Evolutionary conservation across 768 basidiomycete species (phyloP).

Genomic region (Lactarius indigo): DNA sequence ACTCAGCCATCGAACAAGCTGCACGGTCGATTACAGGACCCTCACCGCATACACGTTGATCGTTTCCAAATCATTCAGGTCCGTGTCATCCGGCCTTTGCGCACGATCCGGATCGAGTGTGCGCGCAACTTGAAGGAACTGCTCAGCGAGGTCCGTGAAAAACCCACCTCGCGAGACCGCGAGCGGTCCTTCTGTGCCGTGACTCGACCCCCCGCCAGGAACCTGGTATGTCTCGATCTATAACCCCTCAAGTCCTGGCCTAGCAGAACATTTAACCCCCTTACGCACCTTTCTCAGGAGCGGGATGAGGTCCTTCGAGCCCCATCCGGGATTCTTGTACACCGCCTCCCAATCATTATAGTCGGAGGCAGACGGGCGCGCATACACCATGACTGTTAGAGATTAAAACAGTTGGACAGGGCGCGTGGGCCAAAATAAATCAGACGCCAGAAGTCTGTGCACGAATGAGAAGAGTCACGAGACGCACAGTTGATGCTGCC

Average conservation of each 20-base stretch:
- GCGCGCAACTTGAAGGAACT: slow-evolving; percentile 30
- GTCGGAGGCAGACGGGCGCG: slow-evolving; percentile 56
- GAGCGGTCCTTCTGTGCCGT: slow-evolving; percentile 48
- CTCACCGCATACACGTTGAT: slow-evolving; percentile 27
- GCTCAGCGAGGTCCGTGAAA: slow-evolving; percentile 28
- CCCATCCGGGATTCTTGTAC: slow-evolving; percentile 57
- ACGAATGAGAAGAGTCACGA: neutral
- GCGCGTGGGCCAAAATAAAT: neutral
- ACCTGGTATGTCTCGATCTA: slow-evolving; percentile 41
- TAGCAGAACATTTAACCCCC: neutral
- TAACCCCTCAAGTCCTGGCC: neutral
- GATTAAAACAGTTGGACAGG: neutral
- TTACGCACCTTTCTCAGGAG: slow-evolving; percentile 49
- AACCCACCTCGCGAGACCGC: slow-evolving; percentile 33
- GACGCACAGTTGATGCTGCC: slow-evolving; percentile 54
- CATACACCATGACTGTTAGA: slow-evolving; percentile 45
- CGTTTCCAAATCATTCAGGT: slow-evolving; percentile 26
- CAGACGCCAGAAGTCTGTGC: neutral
- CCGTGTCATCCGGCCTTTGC: slow-evolving; percentile 18
- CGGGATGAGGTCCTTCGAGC: slow-evolving; percentile 53
- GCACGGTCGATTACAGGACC: neutral
- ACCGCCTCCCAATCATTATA: slow-evolving; percentile 39
- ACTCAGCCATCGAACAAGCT: neutral
- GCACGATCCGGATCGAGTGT: slow-evolving; percentile 26
- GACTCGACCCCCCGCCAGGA: slow-evolving; percentile 32